Base-by-base conservation (phyloP, 2,329 filamentous ascomycete genomes). In the Talaromyces amestolkiae region DNA sequence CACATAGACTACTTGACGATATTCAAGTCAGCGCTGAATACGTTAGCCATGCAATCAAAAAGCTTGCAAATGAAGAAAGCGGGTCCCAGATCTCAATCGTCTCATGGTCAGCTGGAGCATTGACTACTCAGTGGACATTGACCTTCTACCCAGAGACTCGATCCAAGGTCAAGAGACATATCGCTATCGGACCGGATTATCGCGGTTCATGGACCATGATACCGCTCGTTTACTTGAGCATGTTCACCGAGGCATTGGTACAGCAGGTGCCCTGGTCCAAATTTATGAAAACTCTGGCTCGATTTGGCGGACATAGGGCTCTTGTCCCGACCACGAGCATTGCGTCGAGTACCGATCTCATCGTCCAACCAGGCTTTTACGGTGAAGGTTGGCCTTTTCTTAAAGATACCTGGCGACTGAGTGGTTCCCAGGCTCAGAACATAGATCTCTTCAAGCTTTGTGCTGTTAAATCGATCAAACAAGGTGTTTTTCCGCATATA, bases 11-110 rank as follows among this genome's bases (percentile, higher is more conserved):
- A 41, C 35, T 58, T 41, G 19, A 41, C 9, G 54, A 43, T 41
- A 35, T 35, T 39, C 54, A 43, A 31, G 22, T 39, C 10, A 58
- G 54, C 54, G 54, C 54, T 17, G 54, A 58, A 58, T 58, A 58
- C 33, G 43, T 58, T 22, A 58, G 54, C n/a, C n/a, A 58, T 19
- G 54, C 54, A 41, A 41, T 58, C 54, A 41, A 58, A 41, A 58
- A 58, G 35, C 54, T 58, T 37, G 54, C 54, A 6, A 17, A 58
- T 15, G 11, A 49, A 22, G 39, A n/a, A 41, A 58, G 31, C 10
- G 35, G 17, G 7, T 4, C 13, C 17, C 54, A 58, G 9, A 58
- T 58, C 13, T 58, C 54, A 15, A 35, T 58, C 19, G 27, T 58
- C 37, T 41, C 54, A 41, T 58, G 54, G 54, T 58, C 54, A 1